Percentiles rank a stretch among this genome's conserved stretches.
Evolutionary conservation across 208 protist genomes (phyloP).

Genomic region (Balamuthia mandrillaris): DNA sequence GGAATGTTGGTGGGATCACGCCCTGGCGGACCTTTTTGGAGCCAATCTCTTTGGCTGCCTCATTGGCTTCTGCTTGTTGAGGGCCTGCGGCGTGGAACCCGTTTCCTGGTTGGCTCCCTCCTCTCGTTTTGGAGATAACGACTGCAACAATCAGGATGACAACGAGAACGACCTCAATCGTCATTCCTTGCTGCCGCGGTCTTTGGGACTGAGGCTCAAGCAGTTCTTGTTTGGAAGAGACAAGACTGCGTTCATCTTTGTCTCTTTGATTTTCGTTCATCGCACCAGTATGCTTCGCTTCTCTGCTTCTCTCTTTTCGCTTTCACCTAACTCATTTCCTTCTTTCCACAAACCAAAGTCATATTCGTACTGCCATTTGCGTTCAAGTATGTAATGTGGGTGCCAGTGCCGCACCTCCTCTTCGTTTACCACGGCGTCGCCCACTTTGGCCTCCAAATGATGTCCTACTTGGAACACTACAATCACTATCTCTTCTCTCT

Average conservation of each 20-base stretch:
- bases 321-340: neutral
- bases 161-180: no score
- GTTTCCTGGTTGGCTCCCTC: neutral
- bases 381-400: conserved; percentile 38
- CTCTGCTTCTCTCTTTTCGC: neutral
- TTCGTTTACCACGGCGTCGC: conserved; percentile 12
- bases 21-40: conserved; percentile 13
- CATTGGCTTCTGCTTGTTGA: neutral
- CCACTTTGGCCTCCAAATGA: conserved; percentile 22
- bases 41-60: conserved; percentile 23
- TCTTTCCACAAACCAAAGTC: neutral
- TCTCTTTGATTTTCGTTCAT: neutral
- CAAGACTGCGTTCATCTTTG: conserved; percentile 9
- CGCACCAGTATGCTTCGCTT: neutral
- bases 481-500: no score
- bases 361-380: conserved; percentile 18
- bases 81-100: neutral
- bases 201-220: neutral
- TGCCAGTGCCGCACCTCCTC: conserved; percentile 25
- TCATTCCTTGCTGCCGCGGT: neutral
- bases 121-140: no score
- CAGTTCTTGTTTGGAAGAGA: conserved; percentile 9
- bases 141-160: no score
- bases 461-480: neutral
- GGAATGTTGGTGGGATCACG: conserved; percentile 29